These are phyloP conservation scores for Phialophora chinensis DNA, from an alignment of 2,329 filamentous ascomycete species.

Conservation along the genomic window DNA sequence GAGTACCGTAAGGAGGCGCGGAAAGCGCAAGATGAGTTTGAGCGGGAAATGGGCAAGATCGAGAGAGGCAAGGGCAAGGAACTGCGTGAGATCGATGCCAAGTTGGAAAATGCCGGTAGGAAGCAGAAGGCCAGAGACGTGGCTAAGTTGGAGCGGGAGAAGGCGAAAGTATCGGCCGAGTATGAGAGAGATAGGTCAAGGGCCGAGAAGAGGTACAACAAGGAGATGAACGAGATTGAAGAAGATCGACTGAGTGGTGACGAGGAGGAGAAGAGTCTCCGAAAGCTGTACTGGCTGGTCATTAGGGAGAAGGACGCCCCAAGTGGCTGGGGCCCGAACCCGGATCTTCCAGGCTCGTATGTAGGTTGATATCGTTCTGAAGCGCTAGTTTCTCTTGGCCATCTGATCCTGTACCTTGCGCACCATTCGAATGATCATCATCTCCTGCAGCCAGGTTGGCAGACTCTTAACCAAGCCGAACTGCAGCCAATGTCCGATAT, in stretches of 20 bases:
- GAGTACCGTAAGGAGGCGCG: slow-evolving; percentile 15
- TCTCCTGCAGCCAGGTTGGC: slow-evolving; percentile 19
- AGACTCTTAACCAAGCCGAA: slow-evolving; percentile 17
- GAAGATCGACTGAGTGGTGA: slow-evolving; percentile 14
- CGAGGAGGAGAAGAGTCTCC: slow-evolving; percentile 24
- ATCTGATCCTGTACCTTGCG: neutral
- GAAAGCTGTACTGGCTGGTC: slow-evolving; percentile 23
- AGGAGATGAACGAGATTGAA: slow-evolving; percentile 16
- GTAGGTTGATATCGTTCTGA: neutral
- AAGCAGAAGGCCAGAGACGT: slow-evolving; percentile 14
- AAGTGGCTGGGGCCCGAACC: slow-evolving; percentile 3
- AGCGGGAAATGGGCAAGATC: slow-evolving; percentile 15
- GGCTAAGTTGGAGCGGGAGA: slow-evolving; percentile 11
- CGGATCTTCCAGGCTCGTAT: slow-evolving; percentile 4
- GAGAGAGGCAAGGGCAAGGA: slow-evolving; percentile 15
- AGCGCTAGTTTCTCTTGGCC: neutral
- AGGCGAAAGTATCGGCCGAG: slow-evolving; percentile 2
- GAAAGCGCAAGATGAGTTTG: slow-evolving; percentile 6
- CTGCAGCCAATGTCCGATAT: slow-evolving; percentile 45
- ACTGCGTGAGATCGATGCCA: slow-evolving; percentile 9
- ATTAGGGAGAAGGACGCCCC: slow-evolving; percentile 13
- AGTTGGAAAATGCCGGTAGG: slow-evolving; percentile 12
- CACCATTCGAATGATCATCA: slow-evolving; percentile 11
- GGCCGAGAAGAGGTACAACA: slow-evolving; percentile 14
- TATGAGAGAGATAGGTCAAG: slow-evolving; percentile 15